These are phyloP conservation scores for Cyphellophora attinorum DNA, from an alignment of 2,329 filamentous ascomycete genomes.

Conservation along the genomic window DNA sequence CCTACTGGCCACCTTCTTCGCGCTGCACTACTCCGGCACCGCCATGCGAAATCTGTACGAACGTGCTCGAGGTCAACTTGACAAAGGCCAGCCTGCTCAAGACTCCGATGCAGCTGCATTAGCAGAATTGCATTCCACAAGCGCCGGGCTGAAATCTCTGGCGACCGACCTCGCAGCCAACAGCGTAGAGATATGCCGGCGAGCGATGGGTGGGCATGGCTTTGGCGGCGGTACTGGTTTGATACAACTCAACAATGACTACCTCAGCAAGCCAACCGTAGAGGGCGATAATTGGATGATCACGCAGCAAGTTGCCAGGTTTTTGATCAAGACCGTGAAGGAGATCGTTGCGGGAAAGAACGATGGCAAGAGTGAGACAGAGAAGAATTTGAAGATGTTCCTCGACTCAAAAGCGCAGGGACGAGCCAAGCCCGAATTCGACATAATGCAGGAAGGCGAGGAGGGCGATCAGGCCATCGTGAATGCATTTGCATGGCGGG, in stretches of 20 bases:
- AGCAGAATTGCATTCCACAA: slow-evolving; percentile 44
- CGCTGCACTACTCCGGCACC: slow-evolving; percentile 33
- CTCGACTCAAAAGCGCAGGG: slow-evolving; percentile 33
- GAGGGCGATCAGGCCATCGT: slow-evolving; percentile 34
- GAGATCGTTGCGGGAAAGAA: slow-evolving; percentile 26
- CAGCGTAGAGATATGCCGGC: slow-evolving; percentile 44
- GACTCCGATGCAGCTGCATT: slow-evolving; percentile 37
- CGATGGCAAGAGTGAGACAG: slow-evolving; percentile 22
- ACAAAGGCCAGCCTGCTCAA: slow-evolving; percentile 32
- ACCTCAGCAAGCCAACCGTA: slow-evolving; percentile 44
- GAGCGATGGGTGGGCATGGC: slow-evolving; percentile 45
- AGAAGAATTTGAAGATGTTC: slow-evolving; percentile 24
- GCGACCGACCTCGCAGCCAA: slow-evolving; percentile 45
- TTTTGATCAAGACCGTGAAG: slow-evolving; percentile 44
- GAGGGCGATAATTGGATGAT: slow-evolving; percentile 52
- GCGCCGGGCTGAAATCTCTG: slow-evolving; percentile 43
- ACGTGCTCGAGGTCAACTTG: slow-evolving; percentile 32
- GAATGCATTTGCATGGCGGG: slow-evolving; percentile 35
- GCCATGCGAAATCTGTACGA: slow-evolving; percentile 43
- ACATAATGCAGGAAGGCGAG: slow-evolving; percentile 23
- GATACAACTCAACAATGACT: slow-evolving; percentile 42
- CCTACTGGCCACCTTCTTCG: slow-evolving; percentile 44
- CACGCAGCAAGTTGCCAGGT: slow-evolving; percentile 42
- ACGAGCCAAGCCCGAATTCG: slow-evolving; percentile 18
- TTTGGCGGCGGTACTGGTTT: slow-evolving; percentile 44